phyloP scores from a whole-genome alignment of 768 basidiomycete genomes.

The Thelephora ganbajun region DNA sequence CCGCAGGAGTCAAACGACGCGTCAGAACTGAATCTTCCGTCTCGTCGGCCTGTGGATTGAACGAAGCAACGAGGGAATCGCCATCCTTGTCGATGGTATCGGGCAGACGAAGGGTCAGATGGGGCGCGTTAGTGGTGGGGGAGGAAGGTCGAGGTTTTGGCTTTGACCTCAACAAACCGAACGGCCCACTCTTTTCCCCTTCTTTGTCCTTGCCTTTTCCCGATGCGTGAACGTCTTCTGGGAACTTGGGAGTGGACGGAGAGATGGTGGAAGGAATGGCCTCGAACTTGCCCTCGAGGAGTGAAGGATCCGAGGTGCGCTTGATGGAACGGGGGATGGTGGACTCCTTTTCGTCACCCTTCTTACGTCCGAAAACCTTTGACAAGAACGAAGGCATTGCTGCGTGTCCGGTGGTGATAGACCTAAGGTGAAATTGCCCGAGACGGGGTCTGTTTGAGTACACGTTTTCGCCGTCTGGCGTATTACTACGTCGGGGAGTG shows the following conservation, averaged over 20 bases:
- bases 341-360: slow-evolving; percentile 37
- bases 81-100: slow-evolving; percentile 32
- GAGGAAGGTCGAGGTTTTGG: slow-evolving; percentile 19
- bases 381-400: slow-evolving; percentile 55
- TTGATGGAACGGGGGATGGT: slow-evolving; percentile 17
- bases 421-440: too few species aligned
- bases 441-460: too few species aligned
- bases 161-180: slow-evolving; percentile 37
- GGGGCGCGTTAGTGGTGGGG: slow-evolving; percentile 26
- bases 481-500: too few species aligned
- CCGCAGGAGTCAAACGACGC: slow-evolving; percentile 43
- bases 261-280: slow-evolving; percentile 38
- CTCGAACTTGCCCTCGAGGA: slow-evolving; percentile 68
- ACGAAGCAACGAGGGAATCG: slow-evolving; percentile 38
- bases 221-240: slow-evolving; percentile 17
- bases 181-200: slow-evolving; percentile 25
- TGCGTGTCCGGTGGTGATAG: slow-evolving; percentile 3
- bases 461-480: too few species aligned
- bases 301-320: slow-evolving; percentile 24
- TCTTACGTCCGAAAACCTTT: slow-evolving; percentile 68
- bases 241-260: slow-evolving; percentile 18
- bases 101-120: slow-evolving; percentile 50
- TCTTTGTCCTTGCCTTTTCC: slow-evolving; percentile 22
- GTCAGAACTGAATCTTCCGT: slow-evolving; percentile 38
- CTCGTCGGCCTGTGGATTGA: slow-evolving; percentile 33